Evolutionary conservation across 306 rosid genomes (phyloP), one percentile per base, ranked within the genome.

Genomic region (Amphicarpaea edgeworthii): DNA sequence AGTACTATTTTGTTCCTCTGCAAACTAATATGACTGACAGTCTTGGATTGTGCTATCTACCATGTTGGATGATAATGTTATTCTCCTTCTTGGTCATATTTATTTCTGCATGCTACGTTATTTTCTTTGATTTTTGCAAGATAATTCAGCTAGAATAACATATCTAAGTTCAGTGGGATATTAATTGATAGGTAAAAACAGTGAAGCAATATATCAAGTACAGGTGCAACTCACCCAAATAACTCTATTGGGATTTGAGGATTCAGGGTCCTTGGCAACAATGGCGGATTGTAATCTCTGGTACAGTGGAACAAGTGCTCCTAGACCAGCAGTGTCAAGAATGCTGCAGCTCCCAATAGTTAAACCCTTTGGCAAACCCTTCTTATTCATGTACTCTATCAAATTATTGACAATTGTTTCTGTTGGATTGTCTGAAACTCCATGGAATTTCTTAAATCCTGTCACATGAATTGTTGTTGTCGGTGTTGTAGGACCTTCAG

Each of bases 391-490:
- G 78, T 85, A 88, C 47, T 90, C 87, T 26, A 47, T 66, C 73
- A 92, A 86, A 43, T 86, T 86, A 72, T 53, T 77, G 68, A 83
- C 93, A 66, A 87, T 85, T 7, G 84, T 84, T 82, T 92, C 96
- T 6, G 97, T 92, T 24, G 97, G 97, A 80, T 92, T 92, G 82
- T 87, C 96, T 3, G 93, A 87, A 84, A 92, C 97, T 62, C 97
- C 96, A 53, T 92, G 97, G 77, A 92, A 92, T 82, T 85, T 92
- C 86, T 88, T 92, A 79, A 92, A 92, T 53, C 97, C 97, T 1
- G 97, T 92, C 59, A 90, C 85, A 80, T 92, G 89, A 83, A 92
- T 60, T 43, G 88, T 88, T 30, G 90, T 88, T 37, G 81, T 83
- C 23, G 88, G 68, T 21, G 85, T 26, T 40, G 88, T 70, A 84